These are phyloP conservation scores for Cladosporium velox DNA, from an alignment of 2,329 filamentous ascomycete species.

Conservation along the genomic window DNA sequence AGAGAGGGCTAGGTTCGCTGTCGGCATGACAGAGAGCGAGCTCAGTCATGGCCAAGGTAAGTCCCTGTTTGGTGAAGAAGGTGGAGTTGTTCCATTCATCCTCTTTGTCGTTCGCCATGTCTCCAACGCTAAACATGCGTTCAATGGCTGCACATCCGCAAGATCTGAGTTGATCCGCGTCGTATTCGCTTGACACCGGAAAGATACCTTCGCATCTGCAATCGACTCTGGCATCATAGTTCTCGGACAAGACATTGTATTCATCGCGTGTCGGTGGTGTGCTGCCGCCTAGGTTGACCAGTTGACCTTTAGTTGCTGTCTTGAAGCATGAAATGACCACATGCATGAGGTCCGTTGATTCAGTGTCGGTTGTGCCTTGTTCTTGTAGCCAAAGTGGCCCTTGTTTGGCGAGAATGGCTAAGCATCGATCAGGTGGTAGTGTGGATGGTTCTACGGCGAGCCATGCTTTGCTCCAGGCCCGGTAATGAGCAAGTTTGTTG, in stretches of 20 bases:
- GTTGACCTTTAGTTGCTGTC: not conserved
- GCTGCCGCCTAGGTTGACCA: not conserved
- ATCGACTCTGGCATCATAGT: constrained; percentile 4
- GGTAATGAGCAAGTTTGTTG: constrained; percentile 10
- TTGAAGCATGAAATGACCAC: constrained; percentile 1
- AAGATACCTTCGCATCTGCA: constrained; percentile 2
- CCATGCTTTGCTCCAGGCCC: constrained; percentile 10
- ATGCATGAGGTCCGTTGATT: not conserved
- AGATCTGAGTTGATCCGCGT: not conserved
- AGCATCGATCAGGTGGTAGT: not conserved
- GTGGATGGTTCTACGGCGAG: not conserved
- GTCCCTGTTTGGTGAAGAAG: not conserved
- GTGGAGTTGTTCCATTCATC: constrained; percentile 7
- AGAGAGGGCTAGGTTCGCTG: not conserved
- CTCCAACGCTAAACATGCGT: constrained; percentile 1
- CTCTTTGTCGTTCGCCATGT: not conserved
- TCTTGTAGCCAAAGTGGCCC: not conserved
- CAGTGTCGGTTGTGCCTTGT: not conserved
- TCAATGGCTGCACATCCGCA: constrained; percentile 8
- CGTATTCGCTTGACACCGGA: not conserved
- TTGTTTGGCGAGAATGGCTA: not conserved
- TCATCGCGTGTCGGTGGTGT: not conserved
- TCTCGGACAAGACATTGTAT: constrained; percentile 11
- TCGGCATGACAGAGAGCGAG: not conserved
- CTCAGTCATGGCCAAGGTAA: not conserved